Evolutionary conservation across 192 early-diverging fungal genomes (phyloP), one percentile per base, ranked within the genome.

Genomic region (Backusella tuberculispora): DNA sequence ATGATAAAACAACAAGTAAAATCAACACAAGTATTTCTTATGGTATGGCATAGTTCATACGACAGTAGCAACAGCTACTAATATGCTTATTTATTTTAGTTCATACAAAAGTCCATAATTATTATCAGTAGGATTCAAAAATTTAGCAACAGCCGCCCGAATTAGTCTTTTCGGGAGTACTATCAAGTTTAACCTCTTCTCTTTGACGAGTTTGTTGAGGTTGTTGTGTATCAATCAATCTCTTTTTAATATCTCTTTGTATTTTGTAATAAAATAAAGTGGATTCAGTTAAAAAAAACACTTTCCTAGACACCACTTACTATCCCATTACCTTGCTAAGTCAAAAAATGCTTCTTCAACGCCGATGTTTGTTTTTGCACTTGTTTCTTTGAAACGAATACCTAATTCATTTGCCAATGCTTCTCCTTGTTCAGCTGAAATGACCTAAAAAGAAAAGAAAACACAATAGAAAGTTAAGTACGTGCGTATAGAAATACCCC

Each of bases 281-380:
- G 21, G 26, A 60, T 60, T 26, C 14, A 26, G 41, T 7, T 21
- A 26, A 42, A 42, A 29, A 80, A 2, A 17, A 50, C 24, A 21
- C 26, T 50, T 19, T 19, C 8, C 14, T 50, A 5, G 8, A 50
- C 42, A 9, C 42, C 42, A 43, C n/a, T 43, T 43, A 14, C 9
- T 67, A 14, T 60, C 19, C 21, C 5, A 13, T 29, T 86, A 94
- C 94, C 93, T 89, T 13, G 97, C 97, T 66, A 99, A 85, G 41
- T 91, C 92, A 79, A 98, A 97, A 85, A 99, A 99, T 43, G 97
- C 95, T 80, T 99, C 97, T 77, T 99, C 98, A 24, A 94, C 92
- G 78, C 94, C 93, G 84, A 95, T 97, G 84, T 99, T 99, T 67
- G 96, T 94, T 82, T 99, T 99, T 72, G 98, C 98, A 78, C 95